phyloP scores from a whole-genome alignment of 805 yeast species.

The Saccharomycopsis sp. region DNA sequence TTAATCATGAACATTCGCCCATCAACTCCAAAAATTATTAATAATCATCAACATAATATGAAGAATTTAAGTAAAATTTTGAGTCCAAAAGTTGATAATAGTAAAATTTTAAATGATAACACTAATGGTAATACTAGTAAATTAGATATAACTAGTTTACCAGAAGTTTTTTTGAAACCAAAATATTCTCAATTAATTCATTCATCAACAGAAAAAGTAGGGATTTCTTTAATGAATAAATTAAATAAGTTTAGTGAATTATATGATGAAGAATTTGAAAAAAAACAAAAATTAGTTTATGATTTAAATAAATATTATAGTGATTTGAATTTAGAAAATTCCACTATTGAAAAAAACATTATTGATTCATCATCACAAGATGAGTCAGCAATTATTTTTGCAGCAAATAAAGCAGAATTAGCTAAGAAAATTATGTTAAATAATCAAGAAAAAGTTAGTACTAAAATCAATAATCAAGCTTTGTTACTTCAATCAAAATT shows the following conservation, averaged over 20 bases:
- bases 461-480: slow-evolving; percentile 21
- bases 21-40: slow-evolving; percentile 14
- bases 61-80: slow-evolving; percentile 15
- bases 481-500: slow-evolving; percentile 20
- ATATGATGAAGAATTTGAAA: slow-evolving; percentile 44
- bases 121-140: neutral
- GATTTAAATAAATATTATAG: slow-evolving; percentile 14
- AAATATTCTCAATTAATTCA: slow-evolving; percentile 43
- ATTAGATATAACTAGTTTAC: neutral
- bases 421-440: slow-evolving; percentile 7
- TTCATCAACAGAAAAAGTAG: slow-evolving; percentile 39
- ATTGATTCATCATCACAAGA: slow-evolving; percentile 2
- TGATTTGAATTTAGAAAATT: slow-evolving; percentile 14
- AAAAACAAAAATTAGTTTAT: slow-evolving; percentile 32
- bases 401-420: slow-evolving; percentile 1
- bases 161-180: slow-evolving; percentile 18
- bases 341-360: slow-evolving; percentile 13
- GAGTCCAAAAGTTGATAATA: neutral
- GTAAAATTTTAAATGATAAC: neutral
- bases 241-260: slow-evolving; percentile 36
- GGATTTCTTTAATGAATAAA: slow-evolving; percentile 40
- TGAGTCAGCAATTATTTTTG: neutral
- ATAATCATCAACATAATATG: slow-evolving; percentile 8
- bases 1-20: slow-evolving; percentile 7
- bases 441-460: slow-evolving; percentile 16